Evolutionary conservation across 1,284 basidiomycete species (phyloP).

Genomic region (Trichosporon inkin): DNA sequence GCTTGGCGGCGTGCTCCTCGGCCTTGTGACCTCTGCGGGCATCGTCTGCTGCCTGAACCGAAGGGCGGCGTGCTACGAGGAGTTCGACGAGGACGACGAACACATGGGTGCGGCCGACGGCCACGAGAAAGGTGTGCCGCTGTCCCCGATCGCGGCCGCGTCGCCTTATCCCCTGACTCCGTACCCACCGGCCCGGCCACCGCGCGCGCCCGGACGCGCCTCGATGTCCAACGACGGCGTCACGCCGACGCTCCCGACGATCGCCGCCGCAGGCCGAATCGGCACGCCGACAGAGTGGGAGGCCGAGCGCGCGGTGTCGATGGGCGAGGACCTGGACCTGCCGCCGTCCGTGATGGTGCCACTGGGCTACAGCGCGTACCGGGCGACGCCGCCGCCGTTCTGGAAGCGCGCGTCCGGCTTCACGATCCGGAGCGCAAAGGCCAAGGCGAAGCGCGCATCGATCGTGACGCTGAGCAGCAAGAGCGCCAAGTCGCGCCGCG

Average conservation of each 20-base stretch:
- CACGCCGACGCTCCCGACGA: background rate
- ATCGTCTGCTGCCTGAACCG: background rate
- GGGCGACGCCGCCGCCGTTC: background rate
- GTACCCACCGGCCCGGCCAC: background rate
- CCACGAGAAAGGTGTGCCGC: background rate
- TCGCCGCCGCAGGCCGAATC: background rate
- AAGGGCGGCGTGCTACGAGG: background rate
- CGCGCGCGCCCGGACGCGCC: background rate
- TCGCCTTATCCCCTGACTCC: background rate
- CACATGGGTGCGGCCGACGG: background rate
- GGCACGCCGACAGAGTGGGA: slow-evolving; percentile 5
- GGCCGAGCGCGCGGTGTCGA: background rate
- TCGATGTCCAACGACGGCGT: background rate
- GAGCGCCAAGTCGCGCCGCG: background rate
- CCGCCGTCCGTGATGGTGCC: background rate
- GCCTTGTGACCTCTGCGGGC: background rate
- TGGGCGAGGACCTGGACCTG: background rate
- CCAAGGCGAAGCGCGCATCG: slow-evolving; percentile 1
- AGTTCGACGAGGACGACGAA: background rate
- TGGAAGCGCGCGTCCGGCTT: background rate
- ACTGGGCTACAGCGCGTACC: background rate
- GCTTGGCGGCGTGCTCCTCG: background rate
- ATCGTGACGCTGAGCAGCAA: background rate
- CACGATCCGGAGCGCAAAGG: background rate
- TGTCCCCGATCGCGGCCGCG: background rate